A percentile compares a stretch with the other conserved stretches of the same genome.
These are phyloP conservation scores for Dioscorea zingiberensis DNA, from an alignment of 106 monocot species.

Conservation along the genomic window DNA sequence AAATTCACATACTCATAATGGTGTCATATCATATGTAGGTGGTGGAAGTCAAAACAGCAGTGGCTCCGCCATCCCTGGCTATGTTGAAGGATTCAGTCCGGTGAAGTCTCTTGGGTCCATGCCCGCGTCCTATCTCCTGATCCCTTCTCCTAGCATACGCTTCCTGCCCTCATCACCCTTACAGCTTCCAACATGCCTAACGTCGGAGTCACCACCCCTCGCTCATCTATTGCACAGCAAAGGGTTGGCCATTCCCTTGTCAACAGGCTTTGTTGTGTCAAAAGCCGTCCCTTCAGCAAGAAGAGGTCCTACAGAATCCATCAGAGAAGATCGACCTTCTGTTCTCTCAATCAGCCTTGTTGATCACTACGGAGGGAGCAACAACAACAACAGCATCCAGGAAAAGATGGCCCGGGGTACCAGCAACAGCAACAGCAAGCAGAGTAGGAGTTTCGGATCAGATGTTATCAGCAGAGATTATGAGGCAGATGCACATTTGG, in stretches of 20 bases:
- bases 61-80: slow-evolving; percentile 22
- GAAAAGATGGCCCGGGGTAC: slow-evolving; percentile 36
- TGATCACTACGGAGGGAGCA: slow-evolving; percentile 67
- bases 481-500: slow-evolving; percentile 44
- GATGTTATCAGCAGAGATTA: slow-evolving; percentile 41
- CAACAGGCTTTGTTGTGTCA: slow-evolving; percentile 63
- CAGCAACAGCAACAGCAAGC: slow-evolving; percentile 25
- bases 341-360: slow-evolving; percentile 72
- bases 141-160: slow-evolving; percentile 62
- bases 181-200: slow-evolving; percentile 85
- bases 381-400: slow-evolving; percentile 20
- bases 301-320: slow-evolving; percentile 24
- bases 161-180: slow-evolving; percentile 50
- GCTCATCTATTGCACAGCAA: slow-evolving; percentile 95
- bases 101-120: slow-evolving; percentile 67
- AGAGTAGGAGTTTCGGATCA: slow-evolving; percentile 29
- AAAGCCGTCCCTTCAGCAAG: slow-evolving; percentile 51
- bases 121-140: slow-evolving; percentile 56
- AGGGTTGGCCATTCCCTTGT: slow-evolving; percentile 72
- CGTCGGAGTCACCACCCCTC: slow-evolving; percentile 82
- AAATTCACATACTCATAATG: too few relatives aligned
- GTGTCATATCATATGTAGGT: slow-evolving; percentile 18
- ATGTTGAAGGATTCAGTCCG: slow-evolving; percentile 85
- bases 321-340: slow-evolving; percentile 67
- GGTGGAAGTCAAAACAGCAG: slow-evolving; percentile 39